Percentiles rank a stretch among this genome's conserved stretches.
These are phyloP conservation scores for Aspergillus sp. DNA, from an alignment of 2,329 filamentous ascomycete genomes.

Conservation along the genomic window DNA sequence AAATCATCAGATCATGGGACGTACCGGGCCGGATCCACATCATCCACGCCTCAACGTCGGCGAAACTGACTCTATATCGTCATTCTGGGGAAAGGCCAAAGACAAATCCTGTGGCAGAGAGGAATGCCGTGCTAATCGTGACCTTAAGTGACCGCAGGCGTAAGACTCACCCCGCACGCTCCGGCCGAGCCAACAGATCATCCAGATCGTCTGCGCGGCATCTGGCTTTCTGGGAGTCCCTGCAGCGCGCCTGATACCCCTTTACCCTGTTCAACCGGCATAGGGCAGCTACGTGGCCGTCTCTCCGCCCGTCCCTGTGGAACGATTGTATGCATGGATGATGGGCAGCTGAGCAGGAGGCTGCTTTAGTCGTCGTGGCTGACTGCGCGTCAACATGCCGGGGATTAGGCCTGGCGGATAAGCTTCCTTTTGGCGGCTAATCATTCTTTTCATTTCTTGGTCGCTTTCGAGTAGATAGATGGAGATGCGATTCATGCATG, in stretches of 20 bases:
- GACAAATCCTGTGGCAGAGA: too few species aligned
- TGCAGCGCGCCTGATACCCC: constrained; percentile 18
- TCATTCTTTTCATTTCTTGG: not conserved
- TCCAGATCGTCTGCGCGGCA: not conserved
- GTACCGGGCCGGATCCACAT: not conserved
- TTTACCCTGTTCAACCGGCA: constrained; percentile 8
- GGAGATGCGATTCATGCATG: not conserved
- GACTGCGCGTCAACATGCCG: constrained; percentile 5
- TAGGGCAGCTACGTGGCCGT: constrained; percentile 23
- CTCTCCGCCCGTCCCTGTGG: constrained; percentile 17
- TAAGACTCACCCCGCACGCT: too few species aligned
- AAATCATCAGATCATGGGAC: constrained; percentile 2
- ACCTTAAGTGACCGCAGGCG: too few species aligned
- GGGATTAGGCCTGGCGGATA: not conserved
- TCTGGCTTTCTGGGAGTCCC: constrained; percentile 11
- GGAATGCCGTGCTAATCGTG: too few species aligned
- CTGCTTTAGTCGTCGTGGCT: constrained; percentile 7
- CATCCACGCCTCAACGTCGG: not conserved
- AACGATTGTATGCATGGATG: constrained; percentile 20
- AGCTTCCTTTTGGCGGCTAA: not conserved
- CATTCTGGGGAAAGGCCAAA: constrained; percentile 1
- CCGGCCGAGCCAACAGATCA: not conserved
- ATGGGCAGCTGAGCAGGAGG: constrained; percentile 21
- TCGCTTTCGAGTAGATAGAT: not conserved
- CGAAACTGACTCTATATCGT: too few species aligned